Evolutionary conservation across 805 yeast genomes (phyloP).

Genomic region (Saccharomycopsis babjevae): DNA sequence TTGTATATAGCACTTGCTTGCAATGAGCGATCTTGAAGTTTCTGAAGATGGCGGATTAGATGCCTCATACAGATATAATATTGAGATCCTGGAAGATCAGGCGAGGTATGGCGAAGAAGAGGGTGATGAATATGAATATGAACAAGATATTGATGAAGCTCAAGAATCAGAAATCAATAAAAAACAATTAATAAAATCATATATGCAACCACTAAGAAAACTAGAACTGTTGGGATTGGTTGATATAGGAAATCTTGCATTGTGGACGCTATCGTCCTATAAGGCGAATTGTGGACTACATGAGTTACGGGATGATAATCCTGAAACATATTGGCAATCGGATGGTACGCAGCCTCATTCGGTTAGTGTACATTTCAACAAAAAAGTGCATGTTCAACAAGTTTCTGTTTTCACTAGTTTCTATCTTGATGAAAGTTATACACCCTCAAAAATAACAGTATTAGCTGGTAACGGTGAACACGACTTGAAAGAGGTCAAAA

Average conservation of each 20-base stretch:
- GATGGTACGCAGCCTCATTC: conserved; percentile 88
- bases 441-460: conserved; percentile 62
- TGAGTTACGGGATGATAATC: conserved; percentile 65
- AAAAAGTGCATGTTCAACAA: conserved; percentile 57
- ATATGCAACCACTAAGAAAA: conserved; percentile 29
- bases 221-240: conserved; percentile 49
- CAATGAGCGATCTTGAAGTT: not conserved
- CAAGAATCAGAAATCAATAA: conserved; percentile 6
- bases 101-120: conserved; percentile 13
- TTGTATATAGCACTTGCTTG: no score
- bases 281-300: conserved; percentile 65
- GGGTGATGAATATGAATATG: conserved; percentile 15
- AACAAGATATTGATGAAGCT: conserved; percentile 11
- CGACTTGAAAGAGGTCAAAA: conserved; percentile 59
- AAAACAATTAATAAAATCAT: conserved; percentile 1
- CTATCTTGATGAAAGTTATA: conserved; percentile 77
- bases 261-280: conserved; percentile 72
- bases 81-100: conserved; percentile 6
- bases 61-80: not conserved
- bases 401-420: conserved; percentile 65
- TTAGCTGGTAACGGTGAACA: conserved; percentile 73
- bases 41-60: not conserved
- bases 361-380: conserved; percentile 70
- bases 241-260: conserved; percentile 72
- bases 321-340: conserved; percentile 82